Evolutionary conservation across 371 early-diverging fungal genomes (phyloP).

Genomic region (Lichtheimia hyalospora): DNA sequence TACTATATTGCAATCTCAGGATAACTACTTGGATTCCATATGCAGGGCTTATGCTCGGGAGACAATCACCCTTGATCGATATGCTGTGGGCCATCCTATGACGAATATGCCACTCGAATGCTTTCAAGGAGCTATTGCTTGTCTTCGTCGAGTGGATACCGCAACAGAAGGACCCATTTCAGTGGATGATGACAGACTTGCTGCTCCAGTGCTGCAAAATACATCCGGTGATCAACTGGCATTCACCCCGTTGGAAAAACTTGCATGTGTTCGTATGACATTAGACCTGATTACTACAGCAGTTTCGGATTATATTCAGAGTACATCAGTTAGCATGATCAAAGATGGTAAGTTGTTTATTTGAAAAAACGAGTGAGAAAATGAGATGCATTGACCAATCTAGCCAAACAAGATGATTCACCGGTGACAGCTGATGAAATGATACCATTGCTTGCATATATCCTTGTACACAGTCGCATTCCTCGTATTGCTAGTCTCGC

Average conservation of each 20-base stretch:
- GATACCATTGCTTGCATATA: constrained; percentile 61
- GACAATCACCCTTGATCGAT: constrained; percentile 33
- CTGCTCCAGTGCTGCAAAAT: neutral
- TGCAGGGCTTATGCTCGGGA: constrained; percentile 33
- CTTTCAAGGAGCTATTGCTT: constrained; percentile 31
- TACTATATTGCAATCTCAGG: constrained; percentile 42
- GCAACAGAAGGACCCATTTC: constrained; percentile 18
- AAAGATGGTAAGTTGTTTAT: constrained; percentile 21
- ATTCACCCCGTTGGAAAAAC: constrained; percentile 51
- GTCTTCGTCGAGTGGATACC: constrained; percentile 32
- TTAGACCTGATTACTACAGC: constrained; percentile 41
- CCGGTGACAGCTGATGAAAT: constrained; percentile 64
- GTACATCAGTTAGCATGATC: constrained; percentile 1
- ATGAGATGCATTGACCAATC: too few species aligned
- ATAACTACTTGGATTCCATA: constrained; percentile 36
- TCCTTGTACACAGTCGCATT: constrained; percentile 52
- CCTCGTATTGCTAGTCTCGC: constrained; percentile 52
- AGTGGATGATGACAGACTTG: constrained; percentile 9
- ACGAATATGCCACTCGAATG: constrained; percentile 39
- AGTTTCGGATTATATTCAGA: constrained; percentile 27
- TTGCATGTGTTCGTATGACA: constrained; percentile 34
- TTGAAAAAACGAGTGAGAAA: too few species aligned
- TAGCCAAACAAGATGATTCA: constrained; percentile 18
- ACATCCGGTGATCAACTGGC: constrained; percentile 22
- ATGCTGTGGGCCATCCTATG: constrained; percentile 41